A percentile compares a stretch with the other conserved stretches of the same genome.
phyloP scores from a whole-genome alignment of 1,284 basidiomycete species.

The Papiliotrema terrestris region DNA sequence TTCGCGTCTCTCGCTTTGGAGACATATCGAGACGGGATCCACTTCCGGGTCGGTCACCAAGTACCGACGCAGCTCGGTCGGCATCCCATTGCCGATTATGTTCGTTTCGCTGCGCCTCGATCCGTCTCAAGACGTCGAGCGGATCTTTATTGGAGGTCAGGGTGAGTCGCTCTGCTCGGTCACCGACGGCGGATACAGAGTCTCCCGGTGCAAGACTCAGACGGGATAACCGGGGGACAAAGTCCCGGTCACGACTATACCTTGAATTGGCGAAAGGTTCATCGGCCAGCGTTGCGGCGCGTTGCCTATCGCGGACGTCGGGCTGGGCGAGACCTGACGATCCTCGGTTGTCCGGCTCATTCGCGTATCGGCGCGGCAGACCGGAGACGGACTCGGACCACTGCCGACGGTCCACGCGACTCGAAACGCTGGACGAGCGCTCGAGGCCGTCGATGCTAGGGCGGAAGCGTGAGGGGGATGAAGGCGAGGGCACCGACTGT shows the following conservation, averaged over 20 bases:
- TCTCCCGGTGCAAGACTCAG: constrained; percentile 34
- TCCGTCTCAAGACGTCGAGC: constrained; percentile 32
- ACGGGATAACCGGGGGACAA: constrained; percentile 5
- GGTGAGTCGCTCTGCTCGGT: constrained; percentile 1
- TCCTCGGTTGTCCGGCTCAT: constrained; percentile 2
- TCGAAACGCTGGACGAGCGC: constrained; percentile 1
- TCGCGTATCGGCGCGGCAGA: constrained; percentile 9
- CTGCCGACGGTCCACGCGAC: constrained; percentile 18
- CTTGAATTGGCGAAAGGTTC: neutral
- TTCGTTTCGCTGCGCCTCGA: constrained; percentile 32
- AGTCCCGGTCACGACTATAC: neutral
- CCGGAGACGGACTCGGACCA: constrained; percentile 30
- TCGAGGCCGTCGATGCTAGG: constrained; percentile 7
- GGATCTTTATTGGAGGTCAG: constrained; percentile 30
- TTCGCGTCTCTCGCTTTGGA: constrained; percentile 5
- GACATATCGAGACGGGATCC: constrained; percentile 10
- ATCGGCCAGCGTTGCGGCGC: constrained; percentile 20
- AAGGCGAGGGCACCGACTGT: constrained; percentile 3
- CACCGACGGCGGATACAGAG: constrained; percentile 36
- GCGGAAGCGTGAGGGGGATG: neutral
- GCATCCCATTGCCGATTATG: constrained; percentile 37
- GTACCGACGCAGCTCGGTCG: constrained; percentile 23
- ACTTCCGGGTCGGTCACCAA: constrained; percentile 16
- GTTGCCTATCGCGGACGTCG: constrained; percentile 4
- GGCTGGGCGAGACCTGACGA: too few relatives aligned